Evolutionary conservation across 1,284 basidiomycete species (phyloP), one percentile per base, ranked within the genome.

Genomic region (Fomitopsis schrenkii): DNA sequence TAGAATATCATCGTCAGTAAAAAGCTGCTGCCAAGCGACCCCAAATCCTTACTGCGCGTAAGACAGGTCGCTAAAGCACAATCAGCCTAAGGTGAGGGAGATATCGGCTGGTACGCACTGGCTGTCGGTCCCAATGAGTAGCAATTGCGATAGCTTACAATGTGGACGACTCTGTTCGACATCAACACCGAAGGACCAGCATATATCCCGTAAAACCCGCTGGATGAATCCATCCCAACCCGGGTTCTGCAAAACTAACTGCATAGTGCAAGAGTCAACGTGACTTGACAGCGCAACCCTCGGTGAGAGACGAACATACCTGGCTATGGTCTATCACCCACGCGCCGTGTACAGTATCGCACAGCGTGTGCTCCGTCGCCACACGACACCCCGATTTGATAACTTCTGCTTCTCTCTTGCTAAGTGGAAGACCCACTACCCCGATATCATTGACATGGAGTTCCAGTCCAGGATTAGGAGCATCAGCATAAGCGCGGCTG

Each of bases 51-150:
- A 33, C 30, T 33, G 30, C 30, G 30, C 45, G 46, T 52, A 62
- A 62, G 50, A 9, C 17, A 52, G 12, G 22, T 33, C 12, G 53
- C 19, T 35, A 50, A 26, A 15, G 14, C 12, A 22, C 22, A 15
- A n/a, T 40, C 8, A 15, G 12, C 7, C 7, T 15, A 17, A 15
- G 30, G 15, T 10, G 9, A n/a, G 38, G 19, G 7, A 36, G 19
- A 12, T 3, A 54, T 38, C 9, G 3, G 15, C 15, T 2, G 53
- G 38, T 28, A 74, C 79, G 62, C 55, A 81, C 79, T 78, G 76
- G 7, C 78, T 79, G 7, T 80, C 80, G 4, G 70, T 69, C 64
- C 80, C 76, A 57, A 80, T 79, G 1, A 82, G 65, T 1, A 81
- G 64, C 5, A 82, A 66, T 60, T 81, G 81, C 64, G 80, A 77